phyloP scores from a whole-genome alignment of 2,329 filamentous ascomycete species.

The Clonostachys chloroleuca region DNA sequence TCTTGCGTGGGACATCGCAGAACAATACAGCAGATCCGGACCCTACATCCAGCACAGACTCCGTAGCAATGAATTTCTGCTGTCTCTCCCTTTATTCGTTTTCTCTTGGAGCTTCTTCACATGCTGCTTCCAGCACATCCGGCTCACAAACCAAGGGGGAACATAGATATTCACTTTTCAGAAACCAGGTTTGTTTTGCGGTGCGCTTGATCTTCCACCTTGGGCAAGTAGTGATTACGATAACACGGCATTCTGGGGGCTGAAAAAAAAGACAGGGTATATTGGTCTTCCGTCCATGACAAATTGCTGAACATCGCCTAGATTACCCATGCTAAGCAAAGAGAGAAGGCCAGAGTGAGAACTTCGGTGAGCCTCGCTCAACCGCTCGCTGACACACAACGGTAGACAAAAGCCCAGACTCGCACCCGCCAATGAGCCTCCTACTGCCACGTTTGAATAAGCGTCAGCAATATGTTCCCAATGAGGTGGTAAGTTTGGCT shows the following conservation, averaged over 20 bases:
- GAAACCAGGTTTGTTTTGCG: constrained; percentile 51
- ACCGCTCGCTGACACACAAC: constrained; percentile 47
- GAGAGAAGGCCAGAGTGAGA: constrained; percentile 43
- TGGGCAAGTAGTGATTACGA: constrained; percentile 50
- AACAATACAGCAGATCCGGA: too few species aligned
- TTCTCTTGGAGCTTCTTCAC: constrained; percentile 37
- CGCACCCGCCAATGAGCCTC: constrained; percentile 34
- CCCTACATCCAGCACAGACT: constrained; percentile 32
- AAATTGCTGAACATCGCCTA: constrained; percentile 31
- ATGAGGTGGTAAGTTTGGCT: too few species aligned
- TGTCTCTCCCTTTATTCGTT: constrained; percentile 40
- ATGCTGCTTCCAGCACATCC: constrained; percentile 50
- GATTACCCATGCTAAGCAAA: constrained; percentile 56
- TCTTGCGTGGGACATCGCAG: too few species aligned
- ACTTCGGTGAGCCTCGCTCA: constrained; percentile 19
- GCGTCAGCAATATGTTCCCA: too few species aligned
- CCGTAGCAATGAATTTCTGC: constrained; percentile 56
- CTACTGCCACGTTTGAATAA: not conserved
- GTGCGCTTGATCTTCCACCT: constrained; percentile 34
- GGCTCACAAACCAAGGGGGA: constrained; percentile 36
- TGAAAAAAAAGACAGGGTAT: constrained; percentile 45
- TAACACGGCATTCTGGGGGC: constrained; percentile 41
- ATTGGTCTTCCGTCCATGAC: constrained; percentile 45
- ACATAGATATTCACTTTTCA: constrained; percentile 36
- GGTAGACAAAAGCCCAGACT: constrained; percentile 23